A percentile compares a stretch with the other conserved stretches of the same genome.
Evolutionary conservation across 2,329 filamentous ascomycete genomes (phyloP).

Genomic region (Apiospora malaysiana): DNA sequence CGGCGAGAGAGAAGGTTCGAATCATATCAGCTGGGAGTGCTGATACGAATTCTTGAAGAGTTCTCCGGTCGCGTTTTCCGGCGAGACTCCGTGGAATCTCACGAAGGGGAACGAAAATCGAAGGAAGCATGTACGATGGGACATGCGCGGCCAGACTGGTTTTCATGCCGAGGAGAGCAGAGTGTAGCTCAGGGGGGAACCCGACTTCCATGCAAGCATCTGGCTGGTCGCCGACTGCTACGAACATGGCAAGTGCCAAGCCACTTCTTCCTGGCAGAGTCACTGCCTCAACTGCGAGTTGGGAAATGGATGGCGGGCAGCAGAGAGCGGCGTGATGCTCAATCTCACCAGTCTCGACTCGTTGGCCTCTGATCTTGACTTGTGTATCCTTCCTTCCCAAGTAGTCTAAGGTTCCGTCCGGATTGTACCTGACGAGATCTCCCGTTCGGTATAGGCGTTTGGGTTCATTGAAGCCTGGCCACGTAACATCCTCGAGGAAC

Average conservation of each 20-base stretch:
- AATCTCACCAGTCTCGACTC: conserved; percentile 52
- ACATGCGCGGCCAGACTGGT: conserved; percentile 14
- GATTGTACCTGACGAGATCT: conserved; percentile 39
- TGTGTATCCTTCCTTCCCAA: conserved; percentile 52
- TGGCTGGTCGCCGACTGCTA: conserved; percentile 20
- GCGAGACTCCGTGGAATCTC: not conserved
- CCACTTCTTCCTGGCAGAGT: conserved; percentile 16
- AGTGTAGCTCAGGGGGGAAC: conserved; percentile 22
- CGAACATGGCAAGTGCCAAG: conserved; percentile 21
- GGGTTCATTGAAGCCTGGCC: conserved; percentile 11
- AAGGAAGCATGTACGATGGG: conserved; percentile 18
- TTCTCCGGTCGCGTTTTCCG: conserved; percentile 13
- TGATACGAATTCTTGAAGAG: conserved; percentile 17
- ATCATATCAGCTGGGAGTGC: conserved; percentile 10
- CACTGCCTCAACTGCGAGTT: conserved; percentile 23
- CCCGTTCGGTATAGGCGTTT: conserved; percentile 41
- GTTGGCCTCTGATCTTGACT: conserved; percentile 55
- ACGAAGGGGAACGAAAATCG: not conserved
- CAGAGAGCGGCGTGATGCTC: conserved; percentile 33
- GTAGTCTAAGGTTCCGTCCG: conserved; percentile 38
- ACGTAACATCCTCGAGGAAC: conserved; percentile 22
- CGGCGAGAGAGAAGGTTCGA: conserved; percentile 21
- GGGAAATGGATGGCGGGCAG: not conserved
- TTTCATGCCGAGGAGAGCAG: conserved; percentile 5
- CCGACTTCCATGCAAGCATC: conserved; percentile 15